Conservation (phyloP, 208 protist genomes). For the Phytomonas francai region DNA sequence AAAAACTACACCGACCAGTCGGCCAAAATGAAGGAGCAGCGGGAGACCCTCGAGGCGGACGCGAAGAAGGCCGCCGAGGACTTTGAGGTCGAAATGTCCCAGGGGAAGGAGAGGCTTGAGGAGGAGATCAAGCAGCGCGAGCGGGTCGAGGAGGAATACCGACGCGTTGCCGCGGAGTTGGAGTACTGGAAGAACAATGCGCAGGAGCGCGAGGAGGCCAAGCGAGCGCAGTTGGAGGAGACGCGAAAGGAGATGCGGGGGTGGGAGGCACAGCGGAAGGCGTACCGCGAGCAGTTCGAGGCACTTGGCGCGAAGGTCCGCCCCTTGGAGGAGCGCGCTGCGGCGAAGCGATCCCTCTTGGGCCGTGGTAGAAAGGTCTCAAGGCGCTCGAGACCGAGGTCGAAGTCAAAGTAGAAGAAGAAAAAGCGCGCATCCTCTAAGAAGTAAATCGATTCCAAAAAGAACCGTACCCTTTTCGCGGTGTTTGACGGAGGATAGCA, state of each 20-base stretch:
- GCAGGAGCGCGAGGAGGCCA: constrained; percentile 35
- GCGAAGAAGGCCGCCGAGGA: constrained; percentile 31
- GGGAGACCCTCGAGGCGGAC: constrained; percentile 41
- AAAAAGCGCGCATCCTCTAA: neutral
- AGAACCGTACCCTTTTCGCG: neutral
- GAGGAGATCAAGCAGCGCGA: constrained; percentile 42
- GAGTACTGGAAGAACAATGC: constrained; percentile 47
- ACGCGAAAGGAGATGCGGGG: constrained; percentile 44
- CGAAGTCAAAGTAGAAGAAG: constrained; percentile 16
- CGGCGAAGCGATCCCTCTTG: neutral
- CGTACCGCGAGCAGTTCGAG: constrained; percentile 38
- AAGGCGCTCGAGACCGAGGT: neutral
- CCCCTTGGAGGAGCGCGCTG: constrained; percentile 30
- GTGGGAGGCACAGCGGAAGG: constrained; percentile 56
- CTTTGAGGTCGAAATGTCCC: constrained; percentile 42
- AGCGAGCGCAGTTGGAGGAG: constrained; percentile 29
- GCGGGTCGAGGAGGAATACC: constrained; percentile 54
- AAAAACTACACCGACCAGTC: constrained; percentile 56
- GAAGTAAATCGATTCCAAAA: constrained; percentile 5
- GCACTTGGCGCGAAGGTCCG: constrained; percentile 30
- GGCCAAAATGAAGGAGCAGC: constrained; percentile 40
- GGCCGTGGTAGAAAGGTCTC: too few relatives aligned
- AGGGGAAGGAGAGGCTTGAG: constrained; percentile 35
- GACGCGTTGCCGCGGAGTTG: constrained; percentile 36
- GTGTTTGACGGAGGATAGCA: too few relatives aligned